Conservation (phyloP, 495 filamentous ascomycete genomes). For the Amphirosellinia nigrospora region DNA sequence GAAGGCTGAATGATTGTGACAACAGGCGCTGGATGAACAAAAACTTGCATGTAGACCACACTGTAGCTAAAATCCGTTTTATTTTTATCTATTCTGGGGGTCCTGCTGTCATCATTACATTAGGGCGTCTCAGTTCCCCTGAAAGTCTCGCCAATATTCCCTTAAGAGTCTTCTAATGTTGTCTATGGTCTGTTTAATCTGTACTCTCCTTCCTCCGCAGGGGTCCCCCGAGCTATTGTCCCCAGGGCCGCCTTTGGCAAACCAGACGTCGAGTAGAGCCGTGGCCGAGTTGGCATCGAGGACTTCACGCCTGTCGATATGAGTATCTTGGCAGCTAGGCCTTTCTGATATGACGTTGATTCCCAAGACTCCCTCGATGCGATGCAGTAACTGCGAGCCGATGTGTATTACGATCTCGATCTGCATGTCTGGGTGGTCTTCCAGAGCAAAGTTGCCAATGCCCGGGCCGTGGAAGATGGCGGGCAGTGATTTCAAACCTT, state of each 20-base stretch:
- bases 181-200: constrained; percentile 15
- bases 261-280: not conserved
- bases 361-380: not conserved
- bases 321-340: not conserved
- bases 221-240: constrained; percentile 4
- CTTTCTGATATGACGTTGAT: not conserved
- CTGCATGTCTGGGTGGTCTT: not conserved
- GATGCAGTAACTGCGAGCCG: not conserved
- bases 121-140: not conserved
- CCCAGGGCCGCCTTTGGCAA: not conserved
- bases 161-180: constrained; percentile 11
- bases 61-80: not conserved
- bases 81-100: not conserved
- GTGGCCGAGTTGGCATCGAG: not conserved
- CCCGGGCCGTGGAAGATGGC: constrained; percentile 13
- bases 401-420: not conserved
- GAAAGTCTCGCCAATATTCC: constrained; percentile 15
- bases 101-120: not conserved
- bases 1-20: not conserved
- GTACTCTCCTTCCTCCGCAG: constrained; percentile 1
- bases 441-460: not conserved
- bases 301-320: not conserved
- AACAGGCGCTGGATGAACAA: not conserved
- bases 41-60: not conserved
- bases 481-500: constrained; percentile 12